Conservation (phyloP, 2,329 filamentous ascomycete genomes). For the Metarhizium rileyi region DNA sequence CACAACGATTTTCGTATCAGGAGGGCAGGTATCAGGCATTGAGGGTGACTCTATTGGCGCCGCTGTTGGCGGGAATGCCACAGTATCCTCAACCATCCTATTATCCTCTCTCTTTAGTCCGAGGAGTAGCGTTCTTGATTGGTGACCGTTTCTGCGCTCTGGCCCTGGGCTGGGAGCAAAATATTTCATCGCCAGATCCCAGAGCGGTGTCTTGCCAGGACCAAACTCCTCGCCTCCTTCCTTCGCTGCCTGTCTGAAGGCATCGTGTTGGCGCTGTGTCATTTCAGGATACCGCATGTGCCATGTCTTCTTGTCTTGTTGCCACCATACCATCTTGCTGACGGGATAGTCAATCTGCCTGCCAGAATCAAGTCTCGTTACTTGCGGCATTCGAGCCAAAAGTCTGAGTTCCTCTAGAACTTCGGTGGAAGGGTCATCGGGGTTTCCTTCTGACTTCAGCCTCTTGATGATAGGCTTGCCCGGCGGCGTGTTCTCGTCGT, state of each 20-base stretch:
- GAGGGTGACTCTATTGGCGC: constrained; percentile 16
- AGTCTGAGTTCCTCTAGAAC: constrained; percentile 35
- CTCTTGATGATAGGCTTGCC: constrained; percentile 44
- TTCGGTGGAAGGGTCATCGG: constrained; percentile 24
- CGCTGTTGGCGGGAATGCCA: constrained; percentile 23
- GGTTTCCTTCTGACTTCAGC: constrained; percentile 39
- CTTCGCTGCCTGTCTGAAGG: constrained; percentile 42
- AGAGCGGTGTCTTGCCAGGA: constrained; percentile 40
- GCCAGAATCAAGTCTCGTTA: constrained; percentile 38
- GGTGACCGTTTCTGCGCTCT: constrained; percentile 2
- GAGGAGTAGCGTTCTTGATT: neutral
- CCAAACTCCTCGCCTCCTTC: constrained; percentile 43
- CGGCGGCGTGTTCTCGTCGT: constrained; percentile 25
- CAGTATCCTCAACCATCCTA: constrained; percentile 15
- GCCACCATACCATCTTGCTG: constrained; percentile 49
- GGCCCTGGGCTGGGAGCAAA: constrained; percentile 36
- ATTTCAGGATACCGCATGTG: constrained; percentile 55
- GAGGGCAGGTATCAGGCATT: constrained; percentile 27
- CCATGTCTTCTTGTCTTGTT: constrained; percentile 44
- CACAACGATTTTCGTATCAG: constrained; percentile 26
- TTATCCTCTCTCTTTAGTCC: constrained; percentile 17
- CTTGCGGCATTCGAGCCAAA: constrained; percentile 38
- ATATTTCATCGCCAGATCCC: constrained; percentile 48
- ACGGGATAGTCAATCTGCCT: constrained; percentile 49
- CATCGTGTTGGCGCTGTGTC: constrained; percentile 48